Percentiles rank a stretch among this genome's conserved stretches.
phyloP scores from a whole-genome alignment of 192 early-diverging fungal species.

The Coemansia sp. region DNA sequence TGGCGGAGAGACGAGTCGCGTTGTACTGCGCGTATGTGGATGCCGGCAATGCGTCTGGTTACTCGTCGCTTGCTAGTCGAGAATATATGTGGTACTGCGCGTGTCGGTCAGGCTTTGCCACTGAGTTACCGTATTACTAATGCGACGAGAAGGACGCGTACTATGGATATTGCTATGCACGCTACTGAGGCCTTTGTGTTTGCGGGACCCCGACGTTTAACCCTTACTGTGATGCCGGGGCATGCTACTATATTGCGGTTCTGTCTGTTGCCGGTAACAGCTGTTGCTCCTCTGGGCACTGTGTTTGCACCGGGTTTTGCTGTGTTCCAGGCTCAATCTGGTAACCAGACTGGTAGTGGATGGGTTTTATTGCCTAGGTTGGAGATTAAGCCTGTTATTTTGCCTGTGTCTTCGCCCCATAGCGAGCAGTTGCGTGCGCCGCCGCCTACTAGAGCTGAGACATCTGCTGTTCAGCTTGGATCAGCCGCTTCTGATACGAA shows the following conservation, averaged over 20 bases:
- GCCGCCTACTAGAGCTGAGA: conserved; percentile 26
- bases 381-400: conserved; percentile 24
- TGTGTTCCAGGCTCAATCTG: neutral
- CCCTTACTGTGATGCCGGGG: conserved; percentile 29
- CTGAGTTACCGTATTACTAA: conserved; percentile 35
- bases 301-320: neutral
- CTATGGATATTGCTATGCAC: conserved; percentile 34
- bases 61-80: conserved; percentile 23
- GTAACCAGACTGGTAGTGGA: conserved; percentile 25
- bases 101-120: conserved; percentile 28
- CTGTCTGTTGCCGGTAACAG: conserved; percentile 24
- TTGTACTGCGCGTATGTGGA: conserved; percentile 26
- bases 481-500: neutral
- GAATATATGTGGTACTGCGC: conserved; percentile 13
- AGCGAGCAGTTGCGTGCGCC: conserved; percentile 1
- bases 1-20: conserved; percentile 17
- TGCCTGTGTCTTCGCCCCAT: neutral
- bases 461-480: neutral
- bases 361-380: conserved; percentile 41
- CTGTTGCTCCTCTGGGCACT: neutral
- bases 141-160: conserved; percentile 16
- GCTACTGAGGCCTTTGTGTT: conserved; percentile 46
- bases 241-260: conserved; percentile 19
- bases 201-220: conserved; percentile 30
- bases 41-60: conserved; percentile 27